Percentiles rank a stretch among this genome's conserved stretches.
Evolutionary conservation across 495 filamentous ascomycete species (phyloP).

Genomic region (Achaetomiella virescens): DNA sequence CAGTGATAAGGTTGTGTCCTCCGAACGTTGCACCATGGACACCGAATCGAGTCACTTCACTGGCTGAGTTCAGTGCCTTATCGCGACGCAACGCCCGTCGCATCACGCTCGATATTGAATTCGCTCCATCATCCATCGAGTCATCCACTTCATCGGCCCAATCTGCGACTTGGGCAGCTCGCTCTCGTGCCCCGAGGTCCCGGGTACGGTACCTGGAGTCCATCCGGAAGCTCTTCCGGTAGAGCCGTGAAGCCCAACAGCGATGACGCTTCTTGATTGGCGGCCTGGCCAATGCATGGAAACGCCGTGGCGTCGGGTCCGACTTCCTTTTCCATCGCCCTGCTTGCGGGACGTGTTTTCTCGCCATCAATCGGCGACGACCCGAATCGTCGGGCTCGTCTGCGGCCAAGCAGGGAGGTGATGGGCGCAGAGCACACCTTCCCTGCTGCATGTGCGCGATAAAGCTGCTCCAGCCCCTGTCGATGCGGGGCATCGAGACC

Average conservation of each 20-base stretch:
- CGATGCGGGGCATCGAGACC: neutral
- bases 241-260: neutral
- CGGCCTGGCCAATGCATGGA: neutral
- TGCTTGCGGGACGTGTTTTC: neutral
- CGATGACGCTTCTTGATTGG: neutral
- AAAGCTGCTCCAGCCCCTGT: neutral
- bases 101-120: no score
- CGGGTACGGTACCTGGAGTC: slow-evolving; percentile 3
- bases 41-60: no score
- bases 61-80: no score
- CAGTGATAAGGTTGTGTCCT: no score
- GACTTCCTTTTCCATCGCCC: neutral
- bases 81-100: no score
- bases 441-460: no score
- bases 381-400: neutral
- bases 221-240: neutral
- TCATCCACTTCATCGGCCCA: neutral
- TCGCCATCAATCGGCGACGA: slow-evolving; percentile 5
- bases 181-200: neutral
- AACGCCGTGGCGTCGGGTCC: neutral
- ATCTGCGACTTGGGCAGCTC: neutral
- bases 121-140: no score
- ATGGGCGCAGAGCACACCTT: no score
- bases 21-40: no score
- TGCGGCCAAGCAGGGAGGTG: neutral